These are phyloP conservation scores for Sugiyamaella novakii DNA, from an alignment of 1,139 yeast genomes.

Conservation along the genomic window DNA sequence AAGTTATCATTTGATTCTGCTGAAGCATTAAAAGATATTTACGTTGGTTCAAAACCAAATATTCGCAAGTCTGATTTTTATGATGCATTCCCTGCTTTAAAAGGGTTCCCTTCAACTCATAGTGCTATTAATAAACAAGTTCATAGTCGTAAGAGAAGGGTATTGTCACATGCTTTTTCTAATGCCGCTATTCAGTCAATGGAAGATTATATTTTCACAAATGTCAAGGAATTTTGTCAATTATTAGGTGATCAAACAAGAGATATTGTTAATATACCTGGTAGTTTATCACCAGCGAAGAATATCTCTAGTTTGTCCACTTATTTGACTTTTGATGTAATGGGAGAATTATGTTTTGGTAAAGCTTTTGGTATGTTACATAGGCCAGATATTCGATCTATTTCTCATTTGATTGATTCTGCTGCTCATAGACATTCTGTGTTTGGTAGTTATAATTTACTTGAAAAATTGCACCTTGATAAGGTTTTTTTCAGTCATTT, in stretches of 20 bases:
- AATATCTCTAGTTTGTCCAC: constrained; percentile 25
- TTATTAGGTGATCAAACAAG: constrained; percentile 25
- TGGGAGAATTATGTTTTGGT: constrained; percentile 31
- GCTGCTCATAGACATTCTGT: constrained; percentile 30
- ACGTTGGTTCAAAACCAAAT: constrained; percentile 27
- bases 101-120: constrained; percentile 29
- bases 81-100: constrained; percentile 29
- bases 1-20: constrained; percentile 25
- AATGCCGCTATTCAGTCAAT: constrained; percentile 25
- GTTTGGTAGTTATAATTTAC: constrained; percentile 23
- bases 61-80: constrained; percentile 27
- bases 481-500: constrained; percentile 26
- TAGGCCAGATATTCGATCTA: constrained; percentile 25
- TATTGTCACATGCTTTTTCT: constrained; percentile 29
- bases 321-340: constrained; percentile 28
- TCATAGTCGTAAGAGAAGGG: constrained; percentile 28
- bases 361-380: constrained; percentile 29
- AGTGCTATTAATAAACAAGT: constrained; percentile 27
- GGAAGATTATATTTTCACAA: constrained; percentile 26
- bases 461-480: constrained; percentile 26
- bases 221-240: constrained; percentile 25
- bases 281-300: constrained; percentile 21
- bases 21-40: constrained; percentile 26
- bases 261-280: constrained; percentile 22
- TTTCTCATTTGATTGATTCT: constrained; percentile 25